Evolutionary conservation across 2,329 filamentous ascomycete genomes (phyloP), one percentile per base, ranked within the genome.

Genomic region (Tolypocladium ovalisporum): DNA sequence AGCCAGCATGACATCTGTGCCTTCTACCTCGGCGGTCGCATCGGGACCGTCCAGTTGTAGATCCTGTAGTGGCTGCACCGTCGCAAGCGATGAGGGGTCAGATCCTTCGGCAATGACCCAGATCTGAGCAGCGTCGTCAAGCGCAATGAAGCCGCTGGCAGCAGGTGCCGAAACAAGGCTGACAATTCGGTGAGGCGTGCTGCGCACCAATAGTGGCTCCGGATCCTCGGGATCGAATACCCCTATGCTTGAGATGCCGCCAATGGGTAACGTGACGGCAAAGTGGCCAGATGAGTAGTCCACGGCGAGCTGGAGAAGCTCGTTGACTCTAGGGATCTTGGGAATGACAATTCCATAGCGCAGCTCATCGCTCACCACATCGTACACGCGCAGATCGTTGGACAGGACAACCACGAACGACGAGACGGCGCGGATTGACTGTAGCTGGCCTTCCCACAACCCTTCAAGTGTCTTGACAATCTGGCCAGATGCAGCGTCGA

Each of bases 311-410:
- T 88, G 86, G 56, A 82, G 75, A 61, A 86, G 73, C 52, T 80
- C 59, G 54, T 70, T 69, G 58, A 71, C 66, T 24, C 68, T 68
- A n/a, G 70, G 63, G 12, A 70, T 66, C 54, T 76, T 70, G 42
- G 72, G 76, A 17, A 91, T 73, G 32, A 79, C 74, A 54, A 88
- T 77, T 54, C 83, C 83, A 66, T 87, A 90, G 39, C 83, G 80
- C 52, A 92, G 78, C 63, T 86, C 81, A 65, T 96, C 89, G 54
- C 85, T 79, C 9, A 97, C 89, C 13, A 95, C 80, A 69, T 99
- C 89, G 77, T 90, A 96, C 39, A 96, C 86, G 44, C 84, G 79
- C 10, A 97, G 78, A 34, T 84, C 81, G 49, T 87, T 79, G 0
- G 90, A 90, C 1, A 96, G 75, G 52, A 89, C 80, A 58, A 97